phyloP scores from a whole-genome alignment of 2,329 filamentous ascomycete genomes.

The Alternaria gaisen region DNA sequence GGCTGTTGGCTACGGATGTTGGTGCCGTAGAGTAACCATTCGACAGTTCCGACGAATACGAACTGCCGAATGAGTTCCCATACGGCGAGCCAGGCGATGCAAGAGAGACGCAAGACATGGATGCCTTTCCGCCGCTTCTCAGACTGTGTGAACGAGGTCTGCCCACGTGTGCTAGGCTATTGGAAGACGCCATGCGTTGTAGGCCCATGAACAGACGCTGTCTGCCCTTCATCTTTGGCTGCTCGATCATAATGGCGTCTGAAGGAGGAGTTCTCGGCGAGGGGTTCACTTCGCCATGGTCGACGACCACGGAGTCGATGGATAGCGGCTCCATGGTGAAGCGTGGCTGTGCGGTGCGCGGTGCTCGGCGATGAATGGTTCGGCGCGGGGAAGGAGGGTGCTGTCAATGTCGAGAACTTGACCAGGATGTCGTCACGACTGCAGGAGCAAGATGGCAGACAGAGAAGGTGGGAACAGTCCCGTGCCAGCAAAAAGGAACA shows the following conservation, averaged over 20 bases:
- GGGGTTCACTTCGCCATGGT: slow-evolving; percentile 35
- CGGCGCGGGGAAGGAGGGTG: slow-evolving; percentile 22
- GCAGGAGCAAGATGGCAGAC: slow-evolving; percentile 16
- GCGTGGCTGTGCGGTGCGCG: slow-evolving; percentile 12
- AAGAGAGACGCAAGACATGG: slow-evolving; percentile 71
- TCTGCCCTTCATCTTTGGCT: slow-evolving; percentile 71
- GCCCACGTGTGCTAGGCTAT: slow-evolving; percentile 71
- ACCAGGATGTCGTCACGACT: slow-evolving; percentile 3
- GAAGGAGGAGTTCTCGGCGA: slow-evolving; percentile 27
- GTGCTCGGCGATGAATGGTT: slow-evolving; percentile 12
- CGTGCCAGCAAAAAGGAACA: slow-evolving; percentile 11
- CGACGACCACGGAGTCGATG: slow-evolving; percentile 50
- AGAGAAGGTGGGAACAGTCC: slow-evolving; percentile 5
- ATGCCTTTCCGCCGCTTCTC: slow-evolving; percentile 68
- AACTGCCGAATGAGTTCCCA: slow-evolving; percentile 62
- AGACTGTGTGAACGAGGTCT: slow-evolving; percentile 73
- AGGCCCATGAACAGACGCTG: slow-evolving; percentile 76
- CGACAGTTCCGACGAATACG: slow-evolving; percentile 65
- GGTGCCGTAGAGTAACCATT: slow-evolving; percentile 65
- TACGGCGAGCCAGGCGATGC: slow-evolving; percentile 61
- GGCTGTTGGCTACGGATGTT: slow-evolving; percentile 60
- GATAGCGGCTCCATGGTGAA: slow-evolving; percentile 48
- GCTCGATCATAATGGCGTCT: slow-evolving; percentile 42
- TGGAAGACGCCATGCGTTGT: slow-evolving; percentile 83
- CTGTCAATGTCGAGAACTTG: slow-evolving; percentile 7